These are phyloP conservation scores for Candida orba DNA, from an alignment of 805 yeast genomes.

Conservation along the genomic window DNA sequence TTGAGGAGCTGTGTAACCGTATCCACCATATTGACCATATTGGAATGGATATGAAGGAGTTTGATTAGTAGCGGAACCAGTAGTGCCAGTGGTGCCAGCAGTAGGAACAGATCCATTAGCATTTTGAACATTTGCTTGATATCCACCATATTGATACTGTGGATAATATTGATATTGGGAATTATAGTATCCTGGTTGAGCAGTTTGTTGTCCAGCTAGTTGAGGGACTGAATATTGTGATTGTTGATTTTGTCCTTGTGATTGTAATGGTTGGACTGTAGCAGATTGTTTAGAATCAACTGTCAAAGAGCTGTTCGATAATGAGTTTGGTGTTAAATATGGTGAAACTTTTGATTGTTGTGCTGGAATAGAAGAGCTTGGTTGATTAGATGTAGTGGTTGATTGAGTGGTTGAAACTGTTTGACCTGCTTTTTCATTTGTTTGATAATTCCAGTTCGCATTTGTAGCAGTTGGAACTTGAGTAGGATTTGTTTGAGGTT, in stretches of 20 bases:
- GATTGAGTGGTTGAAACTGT: constrained; percentile 8
- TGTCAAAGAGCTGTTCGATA: constrained; percentile 13
- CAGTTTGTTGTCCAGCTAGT: constrained; percentile 2
- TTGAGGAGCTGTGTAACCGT: constrained; percentile 21
- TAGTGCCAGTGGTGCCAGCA: neutral
- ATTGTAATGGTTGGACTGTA: constrained; percentile 6
- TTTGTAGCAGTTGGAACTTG: constrained; percentile 6
- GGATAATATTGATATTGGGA: constrained; percentile 12
- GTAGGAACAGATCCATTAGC: constrained; percentile 3
- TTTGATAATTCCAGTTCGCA: constrained; percentile 5
- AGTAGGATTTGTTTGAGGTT: constrained; percentile 18
- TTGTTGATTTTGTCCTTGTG: neutral
- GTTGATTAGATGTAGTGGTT: neutral
- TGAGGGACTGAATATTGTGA: constrained; percentile 3
- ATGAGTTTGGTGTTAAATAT: constrained; percentile 19
- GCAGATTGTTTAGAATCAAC: constrained; percentile 7
- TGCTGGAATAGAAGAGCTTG: neutral
- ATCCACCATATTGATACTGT: constrained; percentile 7
- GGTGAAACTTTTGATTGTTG: constrained; percentile 14
- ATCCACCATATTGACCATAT: constrained; percentile 16
- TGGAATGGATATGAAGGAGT: constrained; percentile 9
- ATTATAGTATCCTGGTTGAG: constrained; percentile 3
- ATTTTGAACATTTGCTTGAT: neutral
- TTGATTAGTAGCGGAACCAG: constrained; percentile 6
- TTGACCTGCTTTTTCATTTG: constrained; percentile 7